These are phyloP conservation scores for Aspergillus cavernicola DNA, from an alignment of 495 filamentous ascomycete species.

Conservation along the genomic window DNA sequence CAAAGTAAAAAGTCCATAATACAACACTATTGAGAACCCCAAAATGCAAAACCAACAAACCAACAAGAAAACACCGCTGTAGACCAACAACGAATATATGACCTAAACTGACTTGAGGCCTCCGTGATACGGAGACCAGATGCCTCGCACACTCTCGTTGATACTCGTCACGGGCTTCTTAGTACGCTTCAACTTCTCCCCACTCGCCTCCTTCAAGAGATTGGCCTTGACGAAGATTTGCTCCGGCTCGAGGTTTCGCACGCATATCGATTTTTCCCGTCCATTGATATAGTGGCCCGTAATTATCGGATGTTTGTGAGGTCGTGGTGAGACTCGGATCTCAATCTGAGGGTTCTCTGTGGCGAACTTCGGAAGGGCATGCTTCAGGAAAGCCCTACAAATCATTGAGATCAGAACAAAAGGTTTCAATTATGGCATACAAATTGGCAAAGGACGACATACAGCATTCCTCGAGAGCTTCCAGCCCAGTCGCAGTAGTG, in stretches of 20 bases:
- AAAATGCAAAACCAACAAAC: conserved; percentile 16
- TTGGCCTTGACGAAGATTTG: conserved; percentile 79
- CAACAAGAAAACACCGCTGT: conserved; percentile 24
- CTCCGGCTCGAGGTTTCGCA: conserved; percentile 75
- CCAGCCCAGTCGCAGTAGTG: conserved; percentile 96
- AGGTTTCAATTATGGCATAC: background rate
- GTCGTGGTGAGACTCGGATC: conserved; percentile 84
- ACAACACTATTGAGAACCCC: conserved; percentile 27
- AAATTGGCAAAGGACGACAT: conserved; percentile 27
- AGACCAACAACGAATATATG: background rate
- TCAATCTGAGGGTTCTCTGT: conserved; percentile 81
- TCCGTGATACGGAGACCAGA: conserved; percentile 94
- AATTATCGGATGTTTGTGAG: conserved; percentile 80
- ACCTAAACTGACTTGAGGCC: conserved; percentile 40
- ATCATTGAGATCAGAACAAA: background rate
- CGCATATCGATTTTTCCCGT: conserved; percentile 78
- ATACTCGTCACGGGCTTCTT: conserved; percentile 80
- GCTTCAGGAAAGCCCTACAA: conserved; percentile 71
- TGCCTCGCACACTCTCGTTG: conserved; percentile 89
- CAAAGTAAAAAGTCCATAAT: conserved; percentile 30
- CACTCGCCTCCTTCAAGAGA: conserved; percentile 75
- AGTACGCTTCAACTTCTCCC: conserved; percentile 75
- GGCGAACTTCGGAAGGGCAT: conserved; percentile 72
- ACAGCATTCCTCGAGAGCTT: conserved; percentile 94
- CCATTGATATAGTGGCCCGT: conserved; percentile 89